Evolutionary conservation across 1,284 basidiomycete genomes (phyloP), one percentile per base, ranked within the genome.

Genomic region (Melanopsichium pennsylvanicum): DNA sequence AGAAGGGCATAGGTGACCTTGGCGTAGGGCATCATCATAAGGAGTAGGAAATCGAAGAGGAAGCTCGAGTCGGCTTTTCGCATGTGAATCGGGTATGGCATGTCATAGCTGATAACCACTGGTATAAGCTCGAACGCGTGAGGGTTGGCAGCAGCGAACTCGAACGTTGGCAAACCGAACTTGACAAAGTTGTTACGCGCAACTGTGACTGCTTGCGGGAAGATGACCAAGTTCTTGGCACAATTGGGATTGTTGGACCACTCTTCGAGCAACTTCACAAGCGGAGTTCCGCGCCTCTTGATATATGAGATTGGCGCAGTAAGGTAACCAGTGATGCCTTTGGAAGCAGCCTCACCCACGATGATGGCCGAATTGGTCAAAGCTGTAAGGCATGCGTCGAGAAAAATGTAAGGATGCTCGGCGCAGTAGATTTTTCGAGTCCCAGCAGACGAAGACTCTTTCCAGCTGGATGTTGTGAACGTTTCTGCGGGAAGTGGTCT

Each of bases 51-150:
- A 26, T 57, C 54, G 41, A 49, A 57, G 16, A 57, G 25, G 54
- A 49, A 57, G 54, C 54, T 57, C 41, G 54, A 57, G 41, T 57
- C 35, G 35, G 54, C 54, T 21, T 57, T 57, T 35, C 54, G 54
- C 6, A 57, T 40, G 25, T 57, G 54, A 41, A 57, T 49, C 5
- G 54, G 54, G 32, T 57, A 57, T 10, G 54, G 54, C 54, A 57
- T 57, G 41, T 57, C 54, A n/a, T 57, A 57, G 46, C 46, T 49
- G 23, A 57, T 57, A 12, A 42, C 41, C 18, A 57, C 54, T 8
- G 54, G 54, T 4, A 57, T 41, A 12, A 57, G 26, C 29, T 57
- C 54, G 31, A 57, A 36, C 9, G 47, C 35, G 31, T 49, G 16
- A 2, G 54, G 46, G 26, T 57, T 22, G 16, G 54, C 35, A 25